Conservation (phyloP, 2,329 filamentous ascomycete genomes). For the Trichoderma pleuroti region DNA sequence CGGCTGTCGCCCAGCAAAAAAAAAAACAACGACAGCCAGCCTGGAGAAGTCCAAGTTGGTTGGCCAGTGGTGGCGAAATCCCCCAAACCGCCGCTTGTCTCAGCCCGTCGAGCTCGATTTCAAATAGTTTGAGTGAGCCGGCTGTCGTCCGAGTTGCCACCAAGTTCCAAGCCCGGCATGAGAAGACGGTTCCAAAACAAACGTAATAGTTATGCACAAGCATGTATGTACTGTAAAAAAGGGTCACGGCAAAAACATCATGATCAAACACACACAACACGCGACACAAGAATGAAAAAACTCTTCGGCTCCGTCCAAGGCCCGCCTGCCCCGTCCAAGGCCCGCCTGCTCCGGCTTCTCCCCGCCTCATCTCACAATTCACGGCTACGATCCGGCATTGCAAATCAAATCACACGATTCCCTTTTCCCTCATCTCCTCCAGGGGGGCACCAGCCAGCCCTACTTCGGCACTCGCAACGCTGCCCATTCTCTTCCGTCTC, state of each 20-base stretch:
- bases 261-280: neutral
- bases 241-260: neutral
- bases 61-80: neutral
- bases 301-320: neutral
- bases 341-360: neutral
- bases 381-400: neutral
- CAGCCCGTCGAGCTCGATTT: neutral
- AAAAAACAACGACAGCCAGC: neutral
- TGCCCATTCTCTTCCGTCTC: neutral
- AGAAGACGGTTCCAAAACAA: neutral
- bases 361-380: neutral
- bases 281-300: neutral
- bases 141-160: constrained; percentile 1
- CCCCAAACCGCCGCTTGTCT: neutral
- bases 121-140: neutral
- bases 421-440: neutral
- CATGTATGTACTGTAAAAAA: neutral
- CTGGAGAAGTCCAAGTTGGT: neutral
- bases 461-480: constrained; percentile 8
- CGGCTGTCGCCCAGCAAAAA: constrained; percentile 2
- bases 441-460: constrained; percentile 1
- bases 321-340: neutral
- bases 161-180: neutral
- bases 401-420: neutral
- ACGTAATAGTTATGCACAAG: neutral